phyloP scores from a whole-genome alignment of 768 basidiomycete genomes.

The Guyanaporus albipodus region DNA sequence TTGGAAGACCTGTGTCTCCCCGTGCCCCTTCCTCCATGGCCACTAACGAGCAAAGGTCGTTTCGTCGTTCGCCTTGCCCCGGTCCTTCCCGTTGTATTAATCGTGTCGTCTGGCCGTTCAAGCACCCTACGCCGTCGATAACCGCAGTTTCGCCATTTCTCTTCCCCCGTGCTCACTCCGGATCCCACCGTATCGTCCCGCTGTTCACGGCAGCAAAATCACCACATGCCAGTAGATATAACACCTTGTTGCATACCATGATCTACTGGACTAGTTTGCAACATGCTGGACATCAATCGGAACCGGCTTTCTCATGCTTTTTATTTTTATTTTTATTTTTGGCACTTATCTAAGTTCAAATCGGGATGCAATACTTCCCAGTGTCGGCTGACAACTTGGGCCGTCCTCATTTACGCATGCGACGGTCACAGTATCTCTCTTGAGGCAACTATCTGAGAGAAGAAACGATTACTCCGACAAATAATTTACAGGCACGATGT shows the following conservation, averaged over 20 bases:
- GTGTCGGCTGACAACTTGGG: too few relatives aligned
- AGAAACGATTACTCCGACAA: not conserved
- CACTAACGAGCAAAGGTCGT: not conserved
- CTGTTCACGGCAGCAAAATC: too few relatives aligned
- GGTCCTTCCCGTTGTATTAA: not conserved
- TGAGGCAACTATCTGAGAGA: not conserved
- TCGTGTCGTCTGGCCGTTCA: not conserved
- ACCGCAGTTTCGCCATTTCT: not conserved
- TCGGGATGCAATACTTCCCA: too few relatives aligned
- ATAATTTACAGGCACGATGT: constrained; percentile 11
- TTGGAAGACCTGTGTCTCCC: constrained; percentile 37
- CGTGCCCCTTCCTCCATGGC: constrained; percentile 8
- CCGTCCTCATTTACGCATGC: too few relatives aligned
- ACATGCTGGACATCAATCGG: not conserved
- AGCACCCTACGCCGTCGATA: not conserved
- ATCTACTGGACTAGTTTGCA: too few relatives aligned
- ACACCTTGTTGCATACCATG: too few relatives aligned
- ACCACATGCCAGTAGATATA: too few relatives aligned
- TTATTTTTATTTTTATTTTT: too few relatives aligned
- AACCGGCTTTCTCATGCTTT: too few relatives aligned
- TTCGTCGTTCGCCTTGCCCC: not conserved
- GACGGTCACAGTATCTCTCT: not conserved
- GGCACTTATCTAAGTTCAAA: too few relatives aligned
- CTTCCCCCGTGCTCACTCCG: too few relatives aligned
- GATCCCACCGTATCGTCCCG: too few relatives aligned